A percentile compares a stretch with the other conserved stretches of the same genome.
These are phyloP conservation scores for Euphrasia confusa DNA, from an alignment of 257 asterid genomes.

Conservation along the genomic window DNA sequence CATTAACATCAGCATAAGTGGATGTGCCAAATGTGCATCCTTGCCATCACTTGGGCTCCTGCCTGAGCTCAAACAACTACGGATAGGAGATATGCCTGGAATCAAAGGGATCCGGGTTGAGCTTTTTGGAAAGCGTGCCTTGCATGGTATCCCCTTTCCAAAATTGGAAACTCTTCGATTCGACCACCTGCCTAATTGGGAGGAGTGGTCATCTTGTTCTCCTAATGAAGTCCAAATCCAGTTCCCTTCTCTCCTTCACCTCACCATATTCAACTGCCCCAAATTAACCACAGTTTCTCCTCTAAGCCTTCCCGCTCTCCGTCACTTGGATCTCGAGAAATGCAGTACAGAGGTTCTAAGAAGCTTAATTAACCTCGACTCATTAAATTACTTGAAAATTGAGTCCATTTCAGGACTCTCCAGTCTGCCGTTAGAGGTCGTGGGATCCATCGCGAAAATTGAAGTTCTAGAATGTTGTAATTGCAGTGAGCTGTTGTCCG, in stretches of 20 bases:
- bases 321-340: conserved; percentile 27
- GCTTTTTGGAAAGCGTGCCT: conserved; percentile 19
- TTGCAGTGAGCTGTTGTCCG: conserved; percentile 27
- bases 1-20: conserved; percentile 24
- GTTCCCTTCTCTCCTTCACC: conserved; percentile 34
- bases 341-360: conserved; percentile 29
- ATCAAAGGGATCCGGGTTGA: conserved; percentile 31
- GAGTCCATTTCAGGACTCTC: conserved; percentile 29
- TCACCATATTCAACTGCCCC: conserved; percentile 34
- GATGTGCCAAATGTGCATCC: conserved; percentile 28
- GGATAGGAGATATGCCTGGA: conserved; percentile 31
- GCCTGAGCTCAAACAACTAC: conserved; percentile 33
- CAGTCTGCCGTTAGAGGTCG: conserved; percentile 25
- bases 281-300: conserved; percentile 29
- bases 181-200: conserved; percentile 38
- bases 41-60: conserved; percentile 44
- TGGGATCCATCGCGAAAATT: conserved; percentile 20
- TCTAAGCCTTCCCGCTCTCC: conserved; percentile 31
- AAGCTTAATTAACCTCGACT: conserved; percentile 25
- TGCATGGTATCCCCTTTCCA: conserved; percentile 27
- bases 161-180: conserved; percentile 39
- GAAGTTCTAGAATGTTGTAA: conserved; percentile 34
- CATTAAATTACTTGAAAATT: conserved; percentile 30
- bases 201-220: conserved; percentile 28
- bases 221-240: neutral